These are phyloP conservation scores for Ceratocystiopsis sp. DNA, from an alignment of 2,329 filamentous ascomycete genomes.

Conservation along the genomic window DNA sequence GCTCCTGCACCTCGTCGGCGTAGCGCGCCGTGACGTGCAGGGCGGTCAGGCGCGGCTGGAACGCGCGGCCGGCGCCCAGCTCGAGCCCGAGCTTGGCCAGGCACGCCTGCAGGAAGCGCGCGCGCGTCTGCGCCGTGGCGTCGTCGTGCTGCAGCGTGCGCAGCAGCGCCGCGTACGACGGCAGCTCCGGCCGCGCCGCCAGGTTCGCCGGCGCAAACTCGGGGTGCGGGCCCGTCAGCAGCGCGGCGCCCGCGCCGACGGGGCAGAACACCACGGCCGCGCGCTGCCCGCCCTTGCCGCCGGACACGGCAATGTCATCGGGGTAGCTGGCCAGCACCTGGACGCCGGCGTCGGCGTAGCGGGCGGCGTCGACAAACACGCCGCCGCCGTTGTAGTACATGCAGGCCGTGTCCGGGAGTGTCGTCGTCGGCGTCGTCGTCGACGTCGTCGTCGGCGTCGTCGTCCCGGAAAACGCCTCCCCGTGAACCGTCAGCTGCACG, in stretches of 20 bases:
- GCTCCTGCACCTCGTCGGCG: slow-evolving; percentile 34
- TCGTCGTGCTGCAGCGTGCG: slow-evolving; percentile 53
- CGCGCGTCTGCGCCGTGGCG: slow-evolving; percentile 31
- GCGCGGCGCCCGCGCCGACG: slow-evolving; percentile 59
- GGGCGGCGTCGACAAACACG: slow-evolving; percentile 63
- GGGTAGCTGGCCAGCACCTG: slow-evolving; percentile 70
- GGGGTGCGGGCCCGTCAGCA: slow-evolving; percentile 80
- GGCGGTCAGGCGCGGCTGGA: slow-evolving; percentile 60
- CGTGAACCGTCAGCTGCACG: slow-evolving; percentile 46
- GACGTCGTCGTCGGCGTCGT: background rate
- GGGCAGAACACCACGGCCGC: slow-evolving; percentile 75
- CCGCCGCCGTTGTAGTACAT: slow-evolving; percentile 93
- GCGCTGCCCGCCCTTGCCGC: slow-evolving; percentile 39
- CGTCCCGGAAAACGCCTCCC: slow-evolving; percentile 32
- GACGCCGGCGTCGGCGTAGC: slow-evolving; percentile 38
- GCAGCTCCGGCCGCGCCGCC: slow-evolving; percentile 44
- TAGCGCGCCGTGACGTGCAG: slow-evolving; percentile 63
- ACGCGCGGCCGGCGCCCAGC: slow-evolving; percentile 49
- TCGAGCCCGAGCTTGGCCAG: slow-evolving; percentile 68
- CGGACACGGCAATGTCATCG: slow-evolving; percentile 58
- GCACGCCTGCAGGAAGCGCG: slow-evolving; percentile 62
- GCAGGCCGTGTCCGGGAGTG: slow-evolving; percentile 42
- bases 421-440: slow-evolving; percentile 3
- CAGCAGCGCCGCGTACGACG: slow-evolving; percentile 55
- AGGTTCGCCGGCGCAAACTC: slow-evolving; percentile 83